phyloP scores from a whole-genome alignment of 192 early-diverging fungal species.

The Coemansia sp. region DNA sequence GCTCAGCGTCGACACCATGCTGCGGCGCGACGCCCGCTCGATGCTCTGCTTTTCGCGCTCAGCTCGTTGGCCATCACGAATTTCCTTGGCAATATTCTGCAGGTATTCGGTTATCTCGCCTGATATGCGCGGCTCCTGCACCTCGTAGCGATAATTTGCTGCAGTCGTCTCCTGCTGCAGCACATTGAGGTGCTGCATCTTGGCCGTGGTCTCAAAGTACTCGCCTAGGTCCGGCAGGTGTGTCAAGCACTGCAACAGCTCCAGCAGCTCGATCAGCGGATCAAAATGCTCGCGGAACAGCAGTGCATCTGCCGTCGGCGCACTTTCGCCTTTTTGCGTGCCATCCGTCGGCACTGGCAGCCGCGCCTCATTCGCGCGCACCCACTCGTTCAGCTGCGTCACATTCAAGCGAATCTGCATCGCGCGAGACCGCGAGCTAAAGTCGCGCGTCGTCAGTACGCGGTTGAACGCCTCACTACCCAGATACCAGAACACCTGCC shows the following conservation, averaged over 20 bases:
- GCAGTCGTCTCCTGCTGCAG: slow-evolving; percentile 73
- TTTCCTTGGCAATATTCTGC: slow-evolving; percentile 69
- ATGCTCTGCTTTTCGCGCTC: slow-evolving; percentile 42
- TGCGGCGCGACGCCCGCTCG: slow-evolving; percentile 36
- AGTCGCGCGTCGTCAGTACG: slow-evolving; percentile 73
- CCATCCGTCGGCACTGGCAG: slow-evolving; percentile 9
- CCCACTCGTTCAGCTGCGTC: slow-evolving; percentile 81
- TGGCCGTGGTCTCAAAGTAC: slow-evolving; percentile 71
- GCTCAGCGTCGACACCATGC: slow-evolving; percentile 38
- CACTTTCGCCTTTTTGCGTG: slow-evolving; percentile 1
- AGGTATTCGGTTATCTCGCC: slow-evolving; percentile 77
- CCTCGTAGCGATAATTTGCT: slow-evolving; percentile 84
- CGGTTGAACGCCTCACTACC: slow-evolving; percentile 82
- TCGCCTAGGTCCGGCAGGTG: slow-evolving; percentile 69
- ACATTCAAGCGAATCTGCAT: slow-evolving; percentile 84
- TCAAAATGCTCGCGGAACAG: slow-evolving; percentile 42
- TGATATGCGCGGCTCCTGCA: slow-evolving; percentile 69
- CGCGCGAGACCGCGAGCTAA: slow-evolving; percentile 75
- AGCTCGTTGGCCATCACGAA: slow-evolving; percentile 54
- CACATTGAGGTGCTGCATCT: slow-evolving; percentile 66
- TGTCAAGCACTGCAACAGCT: slow-evolving; percentile 79
- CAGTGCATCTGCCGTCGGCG: slow-evolving; percentile 19
- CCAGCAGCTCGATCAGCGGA: slow-evolving; percentile 77
- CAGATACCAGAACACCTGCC: slow-evolving; percentile 77
- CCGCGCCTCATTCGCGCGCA: slow-evolving; percentile 60